phyloP scores from a whole-genome alignment of 257 asterid species.

The Solanum clarkiae region DNA sequence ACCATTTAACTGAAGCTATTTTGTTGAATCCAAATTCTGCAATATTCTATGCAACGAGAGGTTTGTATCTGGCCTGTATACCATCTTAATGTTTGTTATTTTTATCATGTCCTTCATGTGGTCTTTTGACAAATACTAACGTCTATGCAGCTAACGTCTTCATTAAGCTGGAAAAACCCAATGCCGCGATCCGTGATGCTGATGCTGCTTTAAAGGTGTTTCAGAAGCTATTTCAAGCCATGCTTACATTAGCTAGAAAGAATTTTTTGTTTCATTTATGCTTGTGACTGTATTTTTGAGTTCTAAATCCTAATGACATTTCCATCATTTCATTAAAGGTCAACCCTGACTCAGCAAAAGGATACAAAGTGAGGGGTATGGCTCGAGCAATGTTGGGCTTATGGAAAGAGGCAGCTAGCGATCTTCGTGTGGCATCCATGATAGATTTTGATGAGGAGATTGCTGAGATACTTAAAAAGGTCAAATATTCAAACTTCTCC shows the following conservation, averaged over 20 bases:
- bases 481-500: conserved; percentile 1
- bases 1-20: conserved; percentile 53
- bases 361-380: conserved; percentile 74
- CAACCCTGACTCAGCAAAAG: conserved; percentile 75
- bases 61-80: conserved; percentile 13
- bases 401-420: conserved; percentile 77
- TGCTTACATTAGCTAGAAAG: background rate
- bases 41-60: conserved; percentile 52
- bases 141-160: conserved; percentile 36
- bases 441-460: conserved; percentile 75
- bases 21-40: conserved; percentile 54
- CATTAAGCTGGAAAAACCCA: conserved; percentile 59
- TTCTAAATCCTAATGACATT: background rate
- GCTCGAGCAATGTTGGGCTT: conserved; percentile 72
- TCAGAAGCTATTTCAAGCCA: background rate
- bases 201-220: conserved; percentile 65
- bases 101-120: background rate
- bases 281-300: background rate
- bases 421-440: conserved; percentile 60
- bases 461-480: conserved; percentile 42
- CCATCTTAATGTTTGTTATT: background rate
- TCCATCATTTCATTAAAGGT: conserved; percentile 25
- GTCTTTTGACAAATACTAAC: background rate
- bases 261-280: background rate
- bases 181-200: conserved; percentile 75